phyloP scores from a whole-genome alignment of 176 grass and related monocot species.

The Musa acuminata region DNA sequence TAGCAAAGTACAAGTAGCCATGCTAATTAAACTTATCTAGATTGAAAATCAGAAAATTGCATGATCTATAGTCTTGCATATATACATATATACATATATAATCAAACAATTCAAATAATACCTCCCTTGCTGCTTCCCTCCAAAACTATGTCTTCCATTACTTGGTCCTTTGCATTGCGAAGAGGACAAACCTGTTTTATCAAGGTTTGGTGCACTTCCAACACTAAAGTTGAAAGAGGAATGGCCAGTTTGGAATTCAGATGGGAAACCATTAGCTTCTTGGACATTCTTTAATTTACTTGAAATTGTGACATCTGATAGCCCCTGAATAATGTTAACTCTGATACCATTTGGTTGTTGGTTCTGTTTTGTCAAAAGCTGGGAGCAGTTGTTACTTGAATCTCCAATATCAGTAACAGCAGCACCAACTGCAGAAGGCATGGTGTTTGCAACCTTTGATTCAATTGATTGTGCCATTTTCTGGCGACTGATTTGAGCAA shows the following conservation, averaged over 20 bases:
- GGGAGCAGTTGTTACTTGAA: constrained; percentile 22
- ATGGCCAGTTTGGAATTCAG: constrained; percentile 36
- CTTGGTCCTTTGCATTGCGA: constrained; percentile 30
- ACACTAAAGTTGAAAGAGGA: constrained; percentile 17
- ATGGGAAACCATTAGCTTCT: constrained; percentile 32
- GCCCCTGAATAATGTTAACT: constrained; percentile 47
- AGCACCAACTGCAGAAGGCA: constrained; percentile 34
- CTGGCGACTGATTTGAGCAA: constrained; percentile 66
- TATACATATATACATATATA: not conserved
- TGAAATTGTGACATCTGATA: constrained; percentile 47
- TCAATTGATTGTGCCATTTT: constrained; percentile 40
- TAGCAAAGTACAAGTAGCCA: constrained; percentile 18
- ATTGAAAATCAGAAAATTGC: not conserved
- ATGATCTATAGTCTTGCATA: not conserved
- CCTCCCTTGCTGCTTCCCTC: constrained; percentile 60
- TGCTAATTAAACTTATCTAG: not conserved
- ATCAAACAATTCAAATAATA: constrained; percentile 23
- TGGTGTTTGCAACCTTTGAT: constrained; percentile 34
- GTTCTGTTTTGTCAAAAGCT: constrained; percentile 22
- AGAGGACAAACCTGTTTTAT: constrained; percentile 22
- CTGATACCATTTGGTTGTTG: constrained; percentile 23
- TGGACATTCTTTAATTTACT: constrained; percentile 39
- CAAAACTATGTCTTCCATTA: constrained; percentile 43
- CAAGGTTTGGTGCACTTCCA: constrained; percentile 38
- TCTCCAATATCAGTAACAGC: constrained; percentile 24